Evolutionary conservation across 1,284 basidiomycete species (phyloP).

Genomic region (Cutaneotrichosporon daszewskae): DNA sequence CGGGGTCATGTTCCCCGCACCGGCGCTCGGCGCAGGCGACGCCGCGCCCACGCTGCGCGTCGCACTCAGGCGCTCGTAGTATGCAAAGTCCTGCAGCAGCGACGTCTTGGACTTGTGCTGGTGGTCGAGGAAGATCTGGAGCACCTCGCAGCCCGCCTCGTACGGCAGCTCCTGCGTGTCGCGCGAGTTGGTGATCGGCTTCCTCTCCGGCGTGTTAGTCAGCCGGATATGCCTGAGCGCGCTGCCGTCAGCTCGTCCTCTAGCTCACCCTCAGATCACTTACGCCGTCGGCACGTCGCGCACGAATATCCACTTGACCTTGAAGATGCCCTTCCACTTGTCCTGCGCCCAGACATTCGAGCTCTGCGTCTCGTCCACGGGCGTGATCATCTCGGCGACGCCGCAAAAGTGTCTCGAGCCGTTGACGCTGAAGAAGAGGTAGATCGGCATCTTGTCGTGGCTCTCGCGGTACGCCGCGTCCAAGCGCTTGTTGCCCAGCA

Average conservation of each 20-base stretch:
- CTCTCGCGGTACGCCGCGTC: slow-evolving; percentile 93
- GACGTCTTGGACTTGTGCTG: slow-evolving; percentile 72
- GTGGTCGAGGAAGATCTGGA: slow-evolving; percentile 86
- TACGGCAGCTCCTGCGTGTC: slow-evolving; percentile 74
- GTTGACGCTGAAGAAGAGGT: slow-evolving; percentile 94
- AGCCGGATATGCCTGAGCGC: slow-evolving; percentile 39
- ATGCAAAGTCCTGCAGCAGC: slow-evolving; percentile 86
- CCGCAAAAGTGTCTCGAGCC: slow-evolving; percentile 94
- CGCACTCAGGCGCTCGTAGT: slow-evolving; percentile 59
- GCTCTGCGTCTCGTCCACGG: slow-evolving; percentile 52
- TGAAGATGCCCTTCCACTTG: slow-evolving; percentile 97
- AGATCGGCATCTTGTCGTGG: slow-evolving; percentile 77
- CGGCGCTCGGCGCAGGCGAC: no score
- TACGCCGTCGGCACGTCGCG: slow-evolving; percentile 85
- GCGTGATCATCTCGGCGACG: slow-evolving; percentile 91
- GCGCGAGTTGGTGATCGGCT: slow-evolving; percentile 85
- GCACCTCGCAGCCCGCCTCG: slow-evolving; percentile 89
- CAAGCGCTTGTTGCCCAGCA: slow-evolving; percentile 88
- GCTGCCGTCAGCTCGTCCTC: slow-evolving; percentile 6
- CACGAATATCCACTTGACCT: slow-evolving; percentile 91
- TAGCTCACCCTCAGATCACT: slow-evolving; percentile 57
- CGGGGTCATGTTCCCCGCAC: no score
- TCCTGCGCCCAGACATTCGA: slow-evolving; percentile 91
- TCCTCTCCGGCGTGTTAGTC: slow-evolving; percentile 91
- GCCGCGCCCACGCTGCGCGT: slow-evolving; percentile 3